Base-by-base conservation (phyloP, 2,329 filamentous ascomycete species). In the Coniochaeta hoffmannii region DNA sequence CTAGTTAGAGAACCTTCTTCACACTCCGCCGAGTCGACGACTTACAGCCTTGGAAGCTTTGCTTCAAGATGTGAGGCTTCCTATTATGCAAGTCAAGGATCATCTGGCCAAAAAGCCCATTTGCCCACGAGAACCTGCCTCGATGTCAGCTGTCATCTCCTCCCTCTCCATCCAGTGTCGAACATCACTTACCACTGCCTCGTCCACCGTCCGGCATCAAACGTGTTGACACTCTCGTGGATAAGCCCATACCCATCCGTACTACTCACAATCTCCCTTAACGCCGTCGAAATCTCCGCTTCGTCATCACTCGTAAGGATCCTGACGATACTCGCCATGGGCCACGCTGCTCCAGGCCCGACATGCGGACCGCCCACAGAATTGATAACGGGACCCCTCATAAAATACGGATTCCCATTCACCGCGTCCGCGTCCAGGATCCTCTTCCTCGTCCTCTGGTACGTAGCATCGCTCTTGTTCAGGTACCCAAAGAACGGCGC, bases 121-220 rank as follows among this genome's bases (percentile, higher is more conserved):
- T 94, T n/a, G 89, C 89, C 90, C 90, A 94, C 1, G 89, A 87
- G 66, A 95, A 94, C 88, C 88, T 90, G 75, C 11, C 8, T 46
- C 22, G 34, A 34, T n/a, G 54, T 56, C 31, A 58, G 60, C 53
- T 17, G 55, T 30, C 35, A 46, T 36, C 10, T 5, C 8, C 8
- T 11, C 12, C 22, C 50, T 14, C 15, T 19, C 2, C 44, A 19
- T 32, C 22, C 32, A 35, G 38, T 44, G 32, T 9, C 9, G 34
- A n/a, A 11, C 5, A 28, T 3, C 14, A 63, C 69, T 68, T 50
- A 75, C 75, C 75, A 77, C 52, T 72, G 71, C 46, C 74, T 64
- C 3, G 74, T 76, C 72, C 73, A 77, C 19, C 65, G 58, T 4
- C 59, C 64, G 22, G 78, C 73, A 57, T 80, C 73, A 50, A 85